Conservation (phyloP, 2,329 filamentous ascomycete genomes). For the Alternaria triticina region DNA sequence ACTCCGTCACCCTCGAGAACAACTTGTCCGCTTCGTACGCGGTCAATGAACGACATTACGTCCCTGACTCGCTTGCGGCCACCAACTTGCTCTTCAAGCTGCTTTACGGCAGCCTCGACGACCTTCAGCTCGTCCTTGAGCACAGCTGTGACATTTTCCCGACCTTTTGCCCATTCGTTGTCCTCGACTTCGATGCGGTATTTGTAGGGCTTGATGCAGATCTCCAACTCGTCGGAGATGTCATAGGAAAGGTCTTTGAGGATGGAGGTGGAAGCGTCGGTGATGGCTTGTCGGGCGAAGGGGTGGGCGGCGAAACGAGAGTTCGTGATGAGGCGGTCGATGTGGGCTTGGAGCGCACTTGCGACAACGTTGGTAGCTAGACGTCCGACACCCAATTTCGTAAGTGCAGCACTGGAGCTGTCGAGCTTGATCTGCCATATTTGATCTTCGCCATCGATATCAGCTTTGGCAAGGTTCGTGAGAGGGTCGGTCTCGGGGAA, state of each 20-base stretch:
- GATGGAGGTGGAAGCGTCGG: conserved; percentile 86
- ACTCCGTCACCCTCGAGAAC: conserved; percentile 81
- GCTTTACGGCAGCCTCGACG: conserved; percentile 78
- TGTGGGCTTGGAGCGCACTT: conserved; percentile 81
- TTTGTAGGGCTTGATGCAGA: conserved; percentile 99
- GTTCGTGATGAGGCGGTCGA: conserved; percentile 77
- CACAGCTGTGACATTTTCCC: conserved; percentile 80
- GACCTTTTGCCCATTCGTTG: conserved; percentile 82
- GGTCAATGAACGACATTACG: conserved; percentile 90
- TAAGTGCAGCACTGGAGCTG: conserved; percentile 85
- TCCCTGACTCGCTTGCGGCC: conserved; percentile 85
- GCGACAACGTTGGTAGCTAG: conserved; percentile 92
- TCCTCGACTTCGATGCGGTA: conserved; percentile 96
- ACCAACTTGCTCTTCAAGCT: conserved; percentile 78
- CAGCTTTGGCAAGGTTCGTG: conserved; percentile 80
- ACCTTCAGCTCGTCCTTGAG: conserved; percentile 88
- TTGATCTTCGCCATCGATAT: conserved; percentile 71
- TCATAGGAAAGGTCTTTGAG: conserved; percentile 95
- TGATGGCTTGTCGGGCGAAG: conserved; percentile 90
- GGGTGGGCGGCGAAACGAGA: conserved; percentile 91
- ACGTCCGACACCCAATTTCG: conserved; percentile 91
- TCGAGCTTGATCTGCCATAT: conserved; percentile 97
- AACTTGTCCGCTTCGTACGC: conserved; percentile 83
- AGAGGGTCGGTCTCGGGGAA: conserved; percentile 74
- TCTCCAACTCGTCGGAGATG: conserved; percentile 96